Conservation (phyloP, 805 yeast species). For the Ogataea allantospora region DNA sequence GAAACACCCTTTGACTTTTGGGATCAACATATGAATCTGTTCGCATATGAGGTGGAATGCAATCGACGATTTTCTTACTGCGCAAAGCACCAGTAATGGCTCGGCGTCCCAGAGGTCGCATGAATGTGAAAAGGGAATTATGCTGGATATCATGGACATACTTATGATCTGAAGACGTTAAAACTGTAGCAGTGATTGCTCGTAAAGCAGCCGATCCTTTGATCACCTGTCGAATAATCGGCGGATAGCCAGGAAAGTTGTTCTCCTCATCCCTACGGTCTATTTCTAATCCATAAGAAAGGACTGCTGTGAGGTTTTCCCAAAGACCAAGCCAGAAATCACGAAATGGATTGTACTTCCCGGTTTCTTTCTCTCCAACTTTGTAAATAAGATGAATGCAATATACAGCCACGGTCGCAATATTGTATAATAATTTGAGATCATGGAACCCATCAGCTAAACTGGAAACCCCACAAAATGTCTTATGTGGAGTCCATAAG, state of each 20-base stretch:
- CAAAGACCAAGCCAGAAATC: conserved; percentile 57
- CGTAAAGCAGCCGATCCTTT: conserved; percentile 66
- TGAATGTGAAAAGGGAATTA: conserved; percentile 56
- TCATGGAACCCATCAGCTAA: conserved; percentile 34
- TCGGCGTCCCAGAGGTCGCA: conserved; percentile 66
- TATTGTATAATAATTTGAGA: conserved; percentile 45
- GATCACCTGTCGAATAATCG: conserved; percentile 46
- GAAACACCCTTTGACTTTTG: conserved; percentile 18
- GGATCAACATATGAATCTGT: background rate
- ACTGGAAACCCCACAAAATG: conserved; percentile 23
- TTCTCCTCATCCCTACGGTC: conserved; percentile 50
- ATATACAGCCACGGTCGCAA: conserved; percentile 41
- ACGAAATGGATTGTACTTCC: conserved; percentile 58
- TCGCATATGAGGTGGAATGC: background rate
- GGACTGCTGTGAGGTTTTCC: conserved; percentile 62
- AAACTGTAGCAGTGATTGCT: conserved; percentile 55
- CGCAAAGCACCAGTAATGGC: conserved; percentile 55
- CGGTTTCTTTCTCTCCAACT: conserved; percentile 37
- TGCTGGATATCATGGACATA: conserved; percentile 56
- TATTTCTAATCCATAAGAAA: conserved; percentile 58
- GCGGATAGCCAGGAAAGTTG: conserved; percentile 42
- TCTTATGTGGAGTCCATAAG: conserved; percentile 39
- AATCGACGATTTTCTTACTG: background rate
- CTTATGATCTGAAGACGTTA: conserved; percentile 46
- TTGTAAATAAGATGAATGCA: conserved; percentile 44